Evolutionary conservation across 2,329 filamentous ascomycete genomes (phyloP).

Genomic region (Penicillium sp.): DNA sequence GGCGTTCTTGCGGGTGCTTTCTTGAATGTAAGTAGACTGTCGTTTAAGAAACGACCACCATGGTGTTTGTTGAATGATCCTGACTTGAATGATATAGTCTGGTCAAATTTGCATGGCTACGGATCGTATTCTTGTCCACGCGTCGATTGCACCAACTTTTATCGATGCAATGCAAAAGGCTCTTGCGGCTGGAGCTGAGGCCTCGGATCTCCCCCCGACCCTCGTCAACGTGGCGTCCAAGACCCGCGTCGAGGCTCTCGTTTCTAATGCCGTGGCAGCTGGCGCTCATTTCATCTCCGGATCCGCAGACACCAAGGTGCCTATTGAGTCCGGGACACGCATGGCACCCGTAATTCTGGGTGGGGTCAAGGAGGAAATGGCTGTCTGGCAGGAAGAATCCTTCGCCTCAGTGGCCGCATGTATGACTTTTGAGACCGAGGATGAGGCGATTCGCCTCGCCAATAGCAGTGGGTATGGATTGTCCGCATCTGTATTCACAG

Average conservation of each 20-base stretch:
- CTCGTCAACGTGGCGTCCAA: conserved; percentile 44
- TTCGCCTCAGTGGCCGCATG: conserved; percentile 69
- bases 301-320: conserved; percentile 9
- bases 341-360: conserved; percentile 62
- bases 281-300: conserved; percentile 32
- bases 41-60: too few relatives aligned
- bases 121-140: conserved; percentile 62
- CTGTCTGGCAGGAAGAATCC: conserved; percentile 65
- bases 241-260: conserved; percentile 36
- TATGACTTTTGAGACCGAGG: conserved; percentile 53
- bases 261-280: conserved; percentile 25
- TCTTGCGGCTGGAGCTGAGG: conserved; percentile 29
- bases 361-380: conserved; percentile 62
- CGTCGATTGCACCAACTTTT: conserved; percentile 49
- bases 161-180: conserved; percentile 44
- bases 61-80: neutral
- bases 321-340: conserved; percentile 26
- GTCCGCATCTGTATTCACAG: conserved; percentile 63
- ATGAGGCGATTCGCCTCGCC: conserved; percentile 64
- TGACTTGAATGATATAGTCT: conserved; percentile 38
- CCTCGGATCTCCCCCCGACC: conserved; percentile 33
- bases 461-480: conserved; percentile 77
- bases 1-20: conserved; percentile 32
- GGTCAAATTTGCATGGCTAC: conserved; percentile 83
- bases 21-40: conserved; percentile 31